Base-by-base conservation (phyloP, 177 flowering plant species). In the Vitis hybrid region DNA sequence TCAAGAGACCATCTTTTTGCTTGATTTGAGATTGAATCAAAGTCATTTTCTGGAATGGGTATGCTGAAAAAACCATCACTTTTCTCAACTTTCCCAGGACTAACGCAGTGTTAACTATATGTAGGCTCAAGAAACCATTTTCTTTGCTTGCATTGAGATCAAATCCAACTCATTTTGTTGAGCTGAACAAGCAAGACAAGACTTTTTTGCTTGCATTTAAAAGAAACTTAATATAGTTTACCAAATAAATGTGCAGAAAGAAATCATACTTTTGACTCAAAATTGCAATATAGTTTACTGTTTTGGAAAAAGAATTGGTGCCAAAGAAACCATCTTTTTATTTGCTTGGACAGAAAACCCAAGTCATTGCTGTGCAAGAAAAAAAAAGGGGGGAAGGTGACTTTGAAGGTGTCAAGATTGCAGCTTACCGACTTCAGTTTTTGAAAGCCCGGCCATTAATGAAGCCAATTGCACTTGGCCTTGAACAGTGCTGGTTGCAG, bases 21-120 rank as follows among this genome's bases (percentile, higher is more conserved):
- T 54, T 59, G 60, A 73, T 60, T 72, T 73, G 76, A 69, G 71
- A 69, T 33, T 62, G 73, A 76, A 64, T 38, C 80, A 64, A 61
- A 66, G 81, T 62, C 82, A 81, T 81, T 71, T 75, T 83, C 51
- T 66, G 67, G 62, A 15, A 68, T 33, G 69, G 52, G 74, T 71
- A 70, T 59, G 64, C 75, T 58, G 53, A 63, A 69, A 72, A 72
- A 70, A 68, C 44, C 69, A 64, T 73, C 50, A 19, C 60, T 55
- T 65, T 51, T 53, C 50, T 59, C 59, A 58, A 49, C 33, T 56
- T 51, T 31, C 65, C 15, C 2, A 58, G 20, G 66, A 22, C 44
- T 60, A 67, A 9, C 55, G 14, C 65, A 54, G 3, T 53, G 52
- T 9, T 20, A 38, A 22, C 74, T n/a, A 64, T 2, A 17, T 61